Percentiles rank a stretch among this genome's conserved stretches.
These are phyloP conservation scores for Phytophthora macrochlamydospora DNA, from an alignment of 352 stramenopile genomes.

Conservation along the genomic window DNA sequence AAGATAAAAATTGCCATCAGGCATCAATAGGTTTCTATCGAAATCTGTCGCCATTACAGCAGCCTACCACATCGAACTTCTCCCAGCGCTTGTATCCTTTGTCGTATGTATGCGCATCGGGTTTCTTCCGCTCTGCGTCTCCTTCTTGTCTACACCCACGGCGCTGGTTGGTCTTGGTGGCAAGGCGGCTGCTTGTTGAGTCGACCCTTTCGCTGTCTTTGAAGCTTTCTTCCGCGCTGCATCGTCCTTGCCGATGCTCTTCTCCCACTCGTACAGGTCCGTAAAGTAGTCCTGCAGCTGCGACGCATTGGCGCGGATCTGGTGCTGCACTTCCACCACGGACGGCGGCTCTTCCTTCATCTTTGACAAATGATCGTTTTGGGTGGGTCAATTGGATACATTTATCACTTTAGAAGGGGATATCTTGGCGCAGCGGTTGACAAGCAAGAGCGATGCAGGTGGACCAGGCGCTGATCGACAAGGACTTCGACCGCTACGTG, in stretches of 20 bases:
- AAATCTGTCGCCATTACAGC: not conserved
- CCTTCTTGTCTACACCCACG: not conserved
- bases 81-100: constrained; percentile 92
- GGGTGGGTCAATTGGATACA: too few species aligned
- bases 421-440: not conserved
- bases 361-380: not conserved
- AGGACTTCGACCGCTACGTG: constrained; percentile 82
- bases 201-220: constrained; percentile 15
- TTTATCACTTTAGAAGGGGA: too few species aligned
- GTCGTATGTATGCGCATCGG: constrained; percentile 85
- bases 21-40: not conserved
- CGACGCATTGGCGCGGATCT: constrained; percentile 82
- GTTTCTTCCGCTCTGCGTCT: constrained; percentile 21
- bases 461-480: constrained; percentile 68
- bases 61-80: constrained; percentile 84
- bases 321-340: constrained; percentile 75
- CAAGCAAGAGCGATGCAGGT: constrained; percentile 52
- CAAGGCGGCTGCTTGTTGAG: constrained; percentile 4
- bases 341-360: constrained; percentile 34
- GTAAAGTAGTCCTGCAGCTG: constrained; percentile 81
- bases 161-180: constrained; percentile 27
- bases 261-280: constrained; percentile 83
- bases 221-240: constrained; percentile 26
- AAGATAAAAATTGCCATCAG: not conserved
- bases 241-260: constrained; percentile 66